Base-by-base conservation (phyloP, 148 eudicot species). In the Spergularia marina region DNA sequence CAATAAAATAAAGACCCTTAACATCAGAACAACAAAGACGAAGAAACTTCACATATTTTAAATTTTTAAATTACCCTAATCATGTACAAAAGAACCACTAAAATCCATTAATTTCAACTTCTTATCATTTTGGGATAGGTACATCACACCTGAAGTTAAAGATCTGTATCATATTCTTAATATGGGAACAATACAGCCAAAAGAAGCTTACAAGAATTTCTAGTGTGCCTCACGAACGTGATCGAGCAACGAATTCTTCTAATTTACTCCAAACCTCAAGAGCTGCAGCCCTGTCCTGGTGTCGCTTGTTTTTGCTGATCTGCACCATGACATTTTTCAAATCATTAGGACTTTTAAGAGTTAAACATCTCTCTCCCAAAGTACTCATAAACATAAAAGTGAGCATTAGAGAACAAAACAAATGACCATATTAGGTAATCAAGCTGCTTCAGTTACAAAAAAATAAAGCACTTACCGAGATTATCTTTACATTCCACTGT, bases 401-500 rank as follows among this genome's bases (percentile, higher is more conserved):
- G 55, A 14, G 8, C n/a, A 69, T 62, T 18, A 34, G 58, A 52
- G 20, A 52, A 40, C 36, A 57, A 7, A 30, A 60, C 58, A 2
- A 68, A 13, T 51, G 34, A 68, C 14, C 56, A 68, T 17, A 16
- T 18, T 10, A 64, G 34, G 53, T 36, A 69, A 65, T 44, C 51
- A 47, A 65, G 73, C 30, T 56, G 20, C 54, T 63, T 12, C 14
- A 23, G 51, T 51, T 0, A 66, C 12, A 59, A 8, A 54, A 54
- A 30, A 30, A 30, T 23, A 30, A 41, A 53, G 39, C 23, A 76
- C 97, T 87, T 71, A 94, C 98, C 78, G 98, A 94, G 39, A 94
- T 94, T 47, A 94, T 94, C 84, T 94, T 94, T 71, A 94, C 97
- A 77, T 94, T 94, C 98, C 98, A 94, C 72, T 94, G 98, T 84